These are phyloP conservation scores for Leavenworthia alabamica DNA, from an alignment of 345 rosid species.

Conservation along the genomic window DNA sequence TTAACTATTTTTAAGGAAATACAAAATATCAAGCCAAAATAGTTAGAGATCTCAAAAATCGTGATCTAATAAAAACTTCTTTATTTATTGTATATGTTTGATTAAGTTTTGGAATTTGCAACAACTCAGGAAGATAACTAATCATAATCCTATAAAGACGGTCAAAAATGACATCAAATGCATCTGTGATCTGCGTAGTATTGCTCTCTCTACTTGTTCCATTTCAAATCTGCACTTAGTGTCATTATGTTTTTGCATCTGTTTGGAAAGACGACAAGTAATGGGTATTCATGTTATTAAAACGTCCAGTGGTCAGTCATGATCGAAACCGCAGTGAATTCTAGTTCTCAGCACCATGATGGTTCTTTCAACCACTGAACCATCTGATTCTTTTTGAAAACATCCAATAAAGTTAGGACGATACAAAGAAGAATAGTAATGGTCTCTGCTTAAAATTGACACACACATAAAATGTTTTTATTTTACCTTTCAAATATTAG, in stretches of 20 bases:
- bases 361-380: neutral
- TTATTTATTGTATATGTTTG: neutral
- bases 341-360: neutral
- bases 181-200: constrained; percentile 3
- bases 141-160: neutral
- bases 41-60: neutral
- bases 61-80: neutral
- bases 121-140: neutral
- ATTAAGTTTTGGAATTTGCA: neutral
- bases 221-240: neutral
- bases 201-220: neutral
- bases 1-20: neutral
- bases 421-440: neutral
- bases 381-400: neutral
- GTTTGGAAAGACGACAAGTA: neutral
- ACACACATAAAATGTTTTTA: neutral
- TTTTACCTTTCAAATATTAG: neutral
- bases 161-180: constrained; percentile 1
- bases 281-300: neutral
- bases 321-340: neutral
- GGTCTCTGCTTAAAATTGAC: too few relatives aligned
- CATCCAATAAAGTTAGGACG: neutral
- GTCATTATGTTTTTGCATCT: neutral
- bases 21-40: neutral
- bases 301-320: neutral